These are phyloP conservation scores for Limtongozyma cylindracea DNA, from an alignment of 805 yeast species.

Conservation along the genomic window DNA sequence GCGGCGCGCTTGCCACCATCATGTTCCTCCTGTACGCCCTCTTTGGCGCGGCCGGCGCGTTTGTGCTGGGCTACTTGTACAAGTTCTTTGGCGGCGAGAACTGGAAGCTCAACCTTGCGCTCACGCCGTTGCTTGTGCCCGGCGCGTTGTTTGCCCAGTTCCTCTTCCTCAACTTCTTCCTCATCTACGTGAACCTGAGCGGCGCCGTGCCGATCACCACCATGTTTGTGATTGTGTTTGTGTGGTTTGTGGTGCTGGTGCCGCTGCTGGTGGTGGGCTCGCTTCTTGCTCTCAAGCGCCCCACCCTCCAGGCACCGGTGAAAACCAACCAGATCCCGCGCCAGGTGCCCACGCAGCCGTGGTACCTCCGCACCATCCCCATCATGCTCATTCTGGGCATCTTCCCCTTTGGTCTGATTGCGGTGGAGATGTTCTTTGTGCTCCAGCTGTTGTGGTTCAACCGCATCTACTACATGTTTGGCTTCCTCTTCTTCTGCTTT, in stretches of 20 bases:
- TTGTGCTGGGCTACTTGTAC: constrained; percentile 64
- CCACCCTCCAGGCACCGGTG: constrained; percentile 43
- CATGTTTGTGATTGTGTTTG: constrained; percentile 48
- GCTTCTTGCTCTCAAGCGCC: constrained; percentile 40
- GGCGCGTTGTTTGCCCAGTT: constrained; percentile 40
- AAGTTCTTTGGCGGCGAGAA: constrained; percentile 78
- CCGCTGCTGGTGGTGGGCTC: constrained; percentile 80
- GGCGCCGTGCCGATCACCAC: constrained; percentile 93
- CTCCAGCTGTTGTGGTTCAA: constrained; percentile 84
- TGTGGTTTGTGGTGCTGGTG: constrained; percentile 71
- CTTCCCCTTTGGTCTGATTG: constrained; percentile 85
- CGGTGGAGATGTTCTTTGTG: constrained; percentile 86
- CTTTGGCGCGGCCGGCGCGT: constrained; percentile 68
- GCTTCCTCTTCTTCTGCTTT: constrained; percentile 77
- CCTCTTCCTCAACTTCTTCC: constrained; percentile 54
- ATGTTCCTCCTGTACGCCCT: constrained; percentile 67
- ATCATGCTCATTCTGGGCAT: constrained; percentile 61
- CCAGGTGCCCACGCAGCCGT: constrained; percentile 82
- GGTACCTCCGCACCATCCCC: constrained; percentile 47
- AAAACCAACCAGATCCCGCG: constrained; percentile 90
- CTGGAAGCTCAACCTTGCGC: constrained; percentile 67
- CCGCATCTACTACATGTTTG: constrained; percentile 91
- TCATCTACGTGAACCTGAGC: constrained; percentile 55
- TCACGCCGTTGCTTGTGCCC: constrained; percentile 78
- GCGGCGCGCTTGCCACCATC: constrained; percentile 82